phyloP scores from a whole-genome alignment of 1,139 yeast species.

The Pichia sp. region DNA sequence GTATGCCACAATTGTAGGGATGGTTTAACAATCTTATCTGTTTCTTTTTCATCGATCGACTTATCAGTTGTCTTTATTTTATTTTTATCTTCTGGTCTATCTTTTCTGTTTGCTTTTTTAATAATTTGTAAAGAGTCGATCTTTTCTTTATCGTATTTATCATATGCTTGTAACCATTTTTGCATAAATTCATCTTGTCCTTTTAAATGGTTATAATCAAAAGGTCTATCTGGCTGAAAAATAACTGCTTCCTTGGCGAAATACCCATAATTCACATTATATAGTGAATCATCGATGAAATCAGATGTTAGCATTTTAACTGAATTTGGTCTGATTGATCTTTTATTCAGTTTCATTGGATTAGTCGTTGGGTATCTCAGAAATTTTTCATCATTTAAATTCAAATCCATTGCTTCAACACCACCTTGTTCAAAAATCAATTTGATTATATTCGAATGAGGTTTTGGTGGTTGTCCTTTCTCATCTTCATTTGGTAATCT shows the following conservation, averaged over 20 bases:
- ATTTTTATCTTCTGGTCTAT: background rate
- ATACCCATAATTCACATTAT: slow-evolving; percentile 77
- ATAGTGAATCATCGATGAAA: slow-evolving; percentile 78
- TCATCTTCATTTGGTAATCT: slow-evolving; percentile 29
- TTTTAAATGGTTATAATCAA: slow-evolving; percentile 49
- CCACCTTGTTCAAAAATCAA: slow-evolving; percentile 29
- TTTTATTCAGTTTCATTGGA: slow-evolving; percentile 41
- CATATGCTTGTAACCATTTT: slow-evolving; percentile 63
- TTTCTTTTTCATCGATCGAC: slow-evolving; percentile 7
- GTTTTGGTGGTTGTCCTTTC: slow-evolving; percentile 13
- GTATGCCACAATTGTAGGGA: slow-evolving; percentile 82
- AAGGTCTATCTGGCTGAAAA: slow-evolving; percentile 57
- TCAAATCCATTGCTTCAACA: slow-evolving; percentile 27
- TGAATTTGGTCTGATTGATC: slow-evolving; percentile 46
- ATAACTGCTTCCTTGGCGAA: slow-evolving; percentile 74
- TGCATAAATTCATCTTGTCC: slow-evolving; percentile 68
- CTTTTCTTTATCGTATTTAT: slow-evolving; percentile 41
- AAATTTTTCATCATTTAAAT: slow-evolving; percentile 28
- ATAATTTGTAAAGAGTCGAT: slow-evolving; percentile 12
- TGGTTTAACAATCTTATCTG: slow-evolving; percentile 29
- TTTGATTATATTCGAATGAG: slow-evolving; percentile 23
- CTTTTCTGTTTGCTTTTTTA: slow-evolving; percentile 1
- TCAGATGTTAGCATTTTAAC: slow-evolving; percentile 69
- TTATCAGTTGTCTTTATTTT: slow-evolving; percentile 3
- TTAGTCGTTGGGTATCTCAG: slow-evolving; percentile 41